Conservation (phyloP, 768 basidiomycete genomes). For the Russula abietina region DNA sequence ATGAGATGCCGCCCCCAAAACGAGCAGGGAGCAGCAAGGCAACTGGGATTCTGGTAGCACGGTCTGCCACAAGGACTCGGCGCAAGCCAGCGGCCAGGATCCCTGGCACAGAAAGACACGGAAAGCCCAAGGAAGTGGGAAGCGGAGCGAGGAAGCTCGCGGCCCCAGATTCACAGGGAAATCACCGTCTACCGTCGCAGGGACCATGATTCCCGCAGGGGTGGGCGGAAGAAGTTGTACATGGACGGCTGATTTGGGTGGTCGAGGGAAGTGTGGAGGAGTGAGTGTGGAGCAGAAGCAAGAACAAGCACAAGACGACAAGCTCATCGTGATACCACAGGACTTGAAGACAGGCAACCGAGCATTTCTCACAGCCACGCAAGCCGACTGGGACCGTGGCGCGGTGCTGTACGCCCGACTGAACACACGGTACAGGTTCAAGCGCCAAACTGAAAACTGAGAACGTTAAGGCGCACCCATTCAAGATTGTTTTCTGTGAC, state of each 20-base stretch:
- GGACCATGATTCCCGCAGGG: background rate
- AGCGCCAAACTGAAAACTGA: constrained; percentile 1
- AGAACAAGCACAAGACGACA: background rate
- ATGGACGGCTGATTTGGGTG: background rate
- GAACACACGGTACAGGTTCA: background rate
- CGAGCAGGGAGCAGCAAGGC: background rate
- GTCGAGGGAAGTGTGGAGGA: background rate
- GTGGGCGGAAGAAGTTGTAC: background rate
- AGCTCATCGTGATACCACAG: background rate
- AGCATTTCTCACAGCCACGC: background rate
- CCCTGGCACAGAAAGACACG: background rate
- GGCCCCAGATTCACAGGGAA: background rate
- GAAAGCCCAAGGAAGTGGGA: background rate
- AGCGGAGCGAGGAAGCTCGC: background rate
- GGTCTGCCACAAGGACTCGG: background rate
- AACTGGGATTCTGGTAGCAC: background rate
- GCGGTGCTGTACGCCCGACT: background rate
- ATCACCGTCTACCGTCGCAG: background rate
- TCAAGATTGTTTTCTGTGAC: background rate
- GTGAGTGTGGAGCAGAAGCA: background rate
- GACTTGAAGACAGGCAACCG: background rate
- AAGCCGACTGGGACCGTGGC: background rate
- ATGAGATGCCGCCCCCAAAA: too few relatives aligned
- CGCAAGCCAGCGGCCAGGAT: background rate
- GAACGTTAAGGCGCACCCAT: background rate